Base-by-base conservation (phyloP, 2,329 filamentous ascomycete genomes). In the Pseudogymnoascus sp. region DNA sequence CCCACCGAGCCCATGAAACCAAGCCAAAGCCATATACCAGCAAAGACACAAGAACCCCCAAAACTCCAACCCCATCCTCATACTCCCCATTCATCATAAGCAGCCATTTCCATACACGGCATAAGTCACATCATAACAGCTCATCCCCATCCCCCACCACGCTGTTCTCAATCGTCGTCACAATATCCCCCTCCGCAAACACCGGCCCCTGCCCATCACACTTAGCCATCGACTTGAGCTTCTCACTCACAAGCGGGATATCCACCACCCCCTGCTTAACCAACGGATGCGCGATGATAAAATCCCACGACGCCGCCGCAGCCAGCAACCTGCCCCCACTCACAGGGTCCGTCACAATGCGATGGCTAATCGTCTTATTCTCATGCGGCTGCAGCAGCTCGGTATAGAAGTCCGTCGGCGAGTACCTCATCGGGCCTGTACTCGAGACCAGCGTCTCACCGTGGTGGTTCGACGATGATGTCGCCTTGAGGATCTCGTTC, bases 191-290 rank as follows among this genome's bases (percentile, higher is more conserved):
- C 73, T 96, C 92, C 64, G 89, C 86, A 68, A 96, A 96, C 40
- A 94, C 92, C 1, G 92, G 92, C 0, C 92, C 89, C 71, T 91
- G 87, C 1, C 92, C 92, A 74, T 97, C 89, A 72, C 92, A 96
- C 69, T 86, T 84, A 15, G 90, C 89, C 68, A 83, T 77, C 15
- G 81, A 79, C 76, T 90, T 92, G 60, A 97, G 77, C 10, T 85
- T 80, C 70, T 94, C 88, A 72, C 88, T 92, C 33, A 97, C 89
- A 71, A 88, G 83, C 37, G 81, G 87, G 10, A 97, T 85, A 72
- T 97, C 90, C 26, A 97, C 86, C 17, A 90, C 78, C 0, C 92
- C 91, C 54, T 83, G 81, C 72, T 86, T 84, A 72, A 89, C 95
- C 7, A 92, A 75, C 5, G 89, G 84, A 73, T 96, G 90, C 60